A percentile compares a stretch with the other conserved stretches of the same genome.
Conservation (phyloP, 2,329 filamentous ascomycete genomes). For the Coniosporium tulheliwenetii region DNA sequence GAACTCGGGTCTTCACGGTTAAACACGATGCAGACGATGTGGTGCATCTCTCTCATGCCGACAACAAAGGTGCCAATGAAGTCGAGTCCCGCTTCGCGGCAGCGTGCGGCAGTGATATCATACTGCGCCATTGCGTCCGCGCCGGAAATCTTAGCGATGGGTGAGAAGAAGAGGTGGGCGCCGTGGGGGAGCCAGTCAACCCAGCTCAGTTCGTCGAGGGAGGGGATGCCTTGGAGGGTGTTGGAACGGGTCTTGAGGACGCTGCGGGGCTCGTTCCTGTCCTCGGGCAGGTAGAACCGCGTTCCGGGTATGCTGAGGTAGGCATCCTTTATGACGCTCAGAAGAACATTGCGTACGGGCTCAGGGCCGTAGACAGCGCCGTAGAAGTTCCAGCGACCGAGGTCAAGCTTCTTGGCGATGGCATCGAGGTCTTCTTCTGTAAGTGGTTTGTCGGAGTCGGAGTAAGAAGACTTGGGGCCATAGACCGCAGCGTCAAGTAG, state of each 20-base stretch:
- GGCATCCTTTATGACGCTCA: conserved; percentile 25
- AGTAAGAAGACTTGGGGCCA: conserved; percentile 20
- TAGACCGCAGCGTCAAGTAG: conserved; percentile 29
- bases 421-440: conserved; percentile 23
- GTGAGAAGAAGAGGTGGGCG: conserved; percentile 36
- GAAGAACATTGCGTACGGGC: conserved; percentile 12
- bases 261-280: conserved; percentile 16
- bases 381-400: conserved; percentile 37
- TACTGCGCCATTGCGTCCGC: conserved; percentile 31
- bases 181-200: conserved; percentile 38
- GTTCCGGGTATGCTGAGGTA: conserved; percentile 27
- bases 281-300: conserved; percentile 26
- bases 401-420: conserved; percentile 23
- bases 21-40: conserved; percentile 39
- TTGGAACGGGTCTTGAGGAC: conserved; percentile 13
- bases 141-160: conserved; percentile 33
- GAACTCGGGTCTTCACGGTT: conserved; percentile 26
- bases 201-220: conserved; percentile 23
- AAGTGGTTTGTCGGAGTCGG: conserved; percentile 16
- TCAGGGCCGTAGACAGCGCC: conserved; percentile 24
- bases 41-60: conserved; percentile 38
- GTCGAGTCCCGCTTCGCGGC: conserved; percentile 31
- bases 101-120: conserved; percentile 21
- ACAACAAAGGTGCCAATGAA: conserved; percentile 36
- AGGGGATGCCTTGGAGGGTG: conserved; percentile 15